Conservation (phyloP, 257 asterid species). For the Lantana camara region DNA sequence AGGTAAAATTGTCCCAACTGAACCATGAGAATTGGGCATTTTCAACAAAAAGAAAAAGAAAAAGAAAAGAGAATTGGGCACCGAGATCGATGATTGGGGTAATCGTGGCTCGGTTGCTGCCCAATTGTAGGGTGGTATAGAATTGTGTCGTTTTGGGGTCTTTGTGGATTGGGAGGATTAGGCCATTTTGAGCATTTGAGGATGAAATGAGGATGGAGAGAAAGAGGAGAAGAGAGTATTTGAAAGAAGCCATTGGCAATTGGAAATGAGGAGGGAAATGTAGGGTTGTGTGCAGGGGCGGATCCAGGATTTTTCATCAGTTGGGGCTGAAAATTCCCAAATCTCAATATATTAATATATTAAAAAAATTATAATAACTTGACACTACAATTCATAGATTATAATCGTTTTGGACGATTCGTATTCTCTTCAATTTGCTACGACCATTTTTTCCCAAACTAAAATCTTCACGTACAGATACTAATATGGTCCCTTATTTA, state of each 20-base stretch:
- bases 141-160: slow-evolving; percentile 42
- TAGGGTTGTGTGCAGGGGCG: background rate
- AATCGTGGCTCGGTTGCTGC: slow-evolving; percentile 38
- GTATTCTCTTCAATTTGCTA: too few species aligned
- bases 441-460: too few species aligned
- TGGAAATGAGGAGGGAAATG: background rate
- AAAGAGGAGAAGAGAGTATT: background rate
- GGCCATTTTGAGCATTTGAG: slow-evolving; percentile 29
- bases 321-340: too few species aligned
- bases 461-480: too few species aligned
- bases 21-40: slow-evolving; percentile 46
- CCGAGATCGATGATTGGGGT: slow-evolving; percentile 46
- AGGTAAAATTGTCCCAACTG: slow-evolving; percentile 36
- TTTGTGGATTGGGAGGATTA: slow-evolving; percentile 33
- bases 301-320: too few species aligned
- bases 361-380: too few species aligned
- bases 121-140: slow-evolving; percentile 43
- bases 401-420: too few species aligned
- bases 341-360: too few species aligned
- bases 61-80: too few species aligned
- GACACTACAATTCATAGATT: too few species aligned
- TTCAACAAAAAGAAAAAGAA: too few species aligned
- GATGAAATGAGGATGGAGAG: slow-evolving; percentile 23
- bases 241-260: slow-evolving; percentile 35
- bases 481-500: too few species aligned